A percentile compares a stretch with the other conserved stretches of the same genome.
These are phyloP conservation scores for Tephrocybe sp. DNA, from an alignment of 768 basidiomycete species.

Conservation along the genomic window DNA sequence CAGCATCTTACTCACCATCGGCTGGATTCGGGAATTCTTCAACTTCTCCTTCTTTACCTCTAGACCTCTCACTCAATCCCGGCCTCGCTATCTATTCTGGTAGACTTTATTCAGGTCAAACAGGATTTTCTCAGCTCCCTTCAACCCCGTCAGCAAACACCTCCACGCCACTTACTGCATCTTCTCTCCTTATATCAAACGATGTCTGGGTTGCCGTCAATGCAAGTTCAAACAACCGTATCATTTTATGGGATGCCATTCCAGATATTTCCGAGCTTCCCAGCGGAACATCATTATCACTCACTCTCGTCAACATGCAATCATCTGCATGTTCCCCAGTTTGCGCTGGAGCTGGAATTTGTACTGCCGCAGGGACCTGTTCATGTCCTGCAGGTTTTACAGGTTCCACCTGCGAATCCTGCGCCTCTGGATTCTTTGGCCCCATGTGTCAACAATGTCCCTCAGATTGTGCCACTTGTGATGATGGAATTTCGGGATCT, in stretches of 20 bases:
- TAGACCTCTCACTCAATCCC: conserved; percentile 62
- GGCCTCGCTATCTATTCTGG: conserved; percentile 67
- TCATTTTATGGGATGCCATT: conserved; percentile 78
- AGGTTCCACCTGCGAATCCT: conserved; percentile 78
- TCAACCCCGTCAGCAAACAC: conserved; percentile 42
- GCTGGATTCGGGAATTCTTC: conserved; percentile 63
- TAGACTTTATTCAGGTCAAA: conserved; percentile 62
- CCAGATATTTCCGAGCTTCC: conserved; percentile 75
- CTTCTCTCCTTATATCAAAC: conserved; percentile 65
- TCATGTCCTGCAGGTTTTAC: conserved; percentile 71
- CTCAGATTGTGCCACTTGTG: conserved; percentile 63
- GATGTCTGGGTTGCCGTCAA: conserved; percentile 69
- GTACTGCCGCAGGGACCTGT: conserved; percentile 69
- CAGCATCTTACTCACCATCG: conserved; percentile 54
- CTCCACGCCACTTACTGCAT: conserved; percentile 48
- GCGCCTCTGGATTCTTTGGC: conserved; percentile 74
- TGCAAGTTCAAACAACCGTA: conserved; percentile 49
- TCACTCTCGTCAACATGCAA: conserved; percentile 69
- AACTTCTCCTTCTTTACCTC: conserved; percentile 54
- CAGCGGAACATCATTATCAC: conserved; percentile 34
- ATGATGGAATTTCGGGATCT: conserved; percentile 75
- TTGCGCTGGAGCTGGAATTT: conserved; percentile 72
- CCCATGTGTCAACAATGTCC: conserved; percentile 70
- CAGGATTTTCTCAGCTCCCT: conserved; percentile 58
- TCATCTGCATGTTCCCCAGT: conserved; percentile 73